A percentile compares a stretch with the other conserved stretches of the same genome.
Conservation (phyloP, 202 grass and related monocot species). For the Saccharum hybrid region DNA sequence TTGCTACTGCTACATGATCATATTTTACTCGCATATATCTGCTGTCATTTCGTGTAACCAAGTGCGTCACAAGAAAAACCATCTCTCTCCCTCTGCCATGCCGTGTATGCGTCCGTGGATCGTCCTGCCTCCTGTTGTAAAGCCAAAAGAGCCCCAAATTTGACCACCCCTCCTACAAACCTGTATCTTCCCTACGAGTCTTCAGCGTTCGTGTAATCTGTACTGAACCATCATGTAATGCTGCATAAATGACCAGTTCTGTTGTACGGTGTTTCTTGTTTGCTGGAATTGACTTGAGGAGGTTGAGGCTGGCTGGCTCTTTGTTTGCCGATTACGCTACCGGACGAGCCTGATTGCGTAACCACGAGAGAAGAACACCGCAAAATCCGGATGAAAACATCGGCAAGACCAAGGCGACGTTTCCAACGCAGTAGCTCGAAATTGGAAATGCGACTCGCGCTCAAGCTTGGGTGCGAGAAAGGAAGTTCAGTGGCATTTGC, state of each 20-base stretch:
- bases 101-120: slow-evolving; percentile 33
- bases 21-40: slow-evolving; percentile 43
- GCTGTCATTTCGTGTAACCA: slow-evolving; percentile 21
- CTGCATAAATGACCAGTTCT: slow-evolving; percentile 28
- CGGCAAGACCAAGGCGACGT: not conserved
- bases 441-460: not conserved
- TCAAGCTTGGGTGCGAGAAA: not conserved
- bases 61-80: slow-evolving; percentile 8
- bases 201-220: slow-evolving; percentile 15
- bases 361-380: not conserved
- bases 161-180: slow-evolving; percentile 45
- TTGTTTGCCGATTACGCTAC: not conserved
- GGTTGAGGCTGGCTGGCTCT: not conserved
- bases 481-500: not conserved
- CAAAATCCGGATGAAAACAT: not conserved
- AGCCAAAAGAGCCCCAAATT: slow-evolving; percentile 46
- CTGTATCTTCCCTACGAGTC: not conserved
- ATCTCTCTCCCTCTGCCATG: not conserved
- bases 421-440: not conserved
- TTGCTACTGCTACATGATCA: slow-evolving; percentile 6
- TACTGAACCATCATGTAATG: slow-evolving; percentile 28
- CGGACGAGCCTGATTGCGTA: not conserved
- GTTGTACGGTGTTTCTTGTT: not conserved
- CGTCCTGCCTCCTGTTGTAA: slow-evolving; percentile 40
- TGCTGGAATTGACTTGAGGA: not conserved